A percentile compares a stretch with the other conserved stretches of the same genome.
These are phyloP conservation scores for Suhomyces ambrosiae DNA, from an alignment of 1,139 yeast genomes.

Conservation along the genomic window DNA sequence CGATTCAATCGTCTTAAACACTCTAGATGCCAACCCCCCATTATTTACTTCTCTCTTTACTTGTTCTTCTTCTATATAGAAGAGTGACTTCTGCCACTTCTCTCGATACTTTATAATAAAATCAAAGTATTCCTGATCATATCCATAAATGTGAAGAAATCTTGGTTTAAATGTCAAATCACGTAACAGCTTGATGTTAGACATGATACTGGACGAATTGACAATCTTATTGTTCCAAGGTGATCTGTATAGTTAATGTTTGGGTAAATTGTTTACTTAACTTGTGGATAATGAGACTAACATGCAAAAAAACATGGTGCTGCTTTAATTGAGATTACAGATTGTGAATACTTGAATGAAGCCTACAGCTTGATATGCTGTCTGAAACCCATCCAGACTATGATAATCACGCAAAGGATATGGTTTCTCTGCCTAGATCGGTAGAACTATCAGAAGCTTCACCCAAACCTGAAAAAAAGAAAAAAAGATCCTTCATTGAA, in stretches of 20 bases:
- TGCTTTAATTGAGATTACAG: neutral
- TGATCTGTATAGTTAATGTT: neutral
- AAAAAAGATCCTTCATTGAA: conserved; percentile 16
- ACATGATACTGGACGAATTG: no score
- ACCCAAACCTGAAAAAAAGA: conserved; percentile 9
- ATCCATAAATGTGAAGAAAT: conserved; percentile 39
- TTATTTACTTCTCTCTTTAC: conserved; percentile 11
- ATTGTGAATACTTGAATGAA: neutral
- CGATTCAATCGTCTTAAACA: conserved; percentile 5
- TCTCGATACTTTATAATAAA: conserved; percentile 29
- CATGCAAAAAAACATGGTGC: neutral
- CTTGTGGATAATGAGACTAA: neutral
- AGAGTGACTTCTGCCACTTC: conserved; percentile 39
- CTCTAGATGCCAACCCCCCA: conserved; percentile 12
- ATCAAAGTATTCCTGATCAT: conserved; percentile 32
- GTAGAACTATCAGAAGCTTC: neutral
- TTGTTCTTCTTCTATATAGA: conserved; percentile 32
- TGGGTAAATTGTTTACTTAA: neutral
- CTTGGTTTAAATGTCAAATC: conserved; percentile 40
- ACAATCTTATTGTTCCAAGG: no score
- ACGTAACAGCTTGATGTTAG: conserved; percentile 10
- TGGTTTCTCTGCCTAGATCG: neutral
- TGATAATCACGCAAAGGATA: neutral
- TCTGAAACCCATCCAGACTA: conserved; percentile 3
- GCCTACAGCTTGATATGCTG: conserved; percentile 7